Evolutionary conservation across 306 rosid species (phyloP), one percentile per base, ranked within the genome.

Genomic region (Castanopsis chinensis): DNA sequence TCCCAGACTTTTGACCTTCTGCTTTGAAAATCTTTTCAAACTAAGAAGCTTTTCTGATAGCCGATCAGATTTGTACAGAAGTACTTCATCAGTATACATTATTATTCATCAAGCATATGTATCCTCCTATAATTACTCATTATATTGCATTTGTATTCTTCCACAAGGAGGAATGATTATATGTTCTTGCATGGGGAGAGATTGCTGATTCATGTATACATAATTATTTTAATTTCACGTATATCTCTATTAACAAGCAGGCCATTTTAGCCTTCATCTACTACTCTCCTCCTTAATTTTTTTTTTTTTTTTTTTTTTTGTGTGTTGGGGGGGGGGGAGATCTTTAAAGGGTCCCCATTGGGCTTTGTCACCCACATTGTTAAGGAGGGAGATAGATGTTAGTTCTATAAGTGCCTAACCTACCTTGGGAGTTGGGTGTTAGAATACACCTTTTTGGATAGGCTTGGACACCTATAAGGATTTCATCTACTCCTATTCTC

Each of bases 1-100:
- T 86, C 96, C 96, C 56, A 91, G 81, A 88, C 80, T 87, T 88
- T 83, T 89, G 77, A 95, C 96, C 85, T 90, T 95, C 52, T 88
- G 79, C 91, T 84, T 95, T 69, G 94, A 83, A 89, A 89, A 95
- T 71, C 93, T 95, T 88, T 93, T 91, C 88, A 95, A 77, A 79
- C 92, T 91, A 72, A 95, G 91, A 65, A 85, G 61, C 77, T 83
- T 88, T 79, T 89, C 98, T 93, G 94, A 84, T 33, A 41, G 80
- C 72, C 89, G 87, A 83, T 73, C 69, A 65, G 60, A 69, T 52
- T 61, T 75, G 74, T 53, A 71, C 81, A 89, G 41, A 70, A 63
- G 33, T 23, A 84, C 69, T 77, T 57, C 69, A 83, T 89, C 80
- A 87, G 88, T 45, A 71, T 79, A 83, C 57, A 74, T 28, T 20